Evolutionary conservation across 805 yeast genomes (phyloP), one percentile per base, ranked within the genome.

Genomic region (Zygoascus flipseniorum): DNA sequence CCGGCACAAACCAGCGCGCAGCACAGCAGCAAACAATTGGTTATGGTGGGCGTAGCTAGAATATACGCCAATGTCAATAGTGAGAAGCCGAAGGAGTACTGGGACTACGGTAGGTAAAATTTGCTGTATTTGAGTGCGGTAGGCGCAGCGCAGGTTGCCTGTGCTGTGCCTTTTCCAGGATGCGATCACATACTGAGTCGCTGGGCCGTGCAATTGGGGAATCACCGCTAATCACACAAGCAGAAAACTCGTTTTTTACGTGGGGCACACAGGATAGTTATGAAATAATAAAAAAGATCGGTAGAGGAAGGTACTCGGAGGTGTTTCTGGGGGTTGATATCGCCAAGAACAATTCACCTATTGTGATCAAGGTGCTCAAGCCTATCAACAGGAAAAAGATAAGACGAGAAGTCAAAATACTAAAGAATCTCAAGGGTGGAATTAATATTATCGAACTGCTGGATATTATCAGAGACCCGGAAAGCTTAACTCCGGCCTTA

Each of bases 361-460:
- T 90, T 61, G 96, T 90, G 50, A 86, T 90, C 64, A 90, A 90
- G 70, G 97, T 89, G 23, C 76, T 90, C 64, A 90, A 90, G 68
- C 97, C 97, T 1, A 96, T 90, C 32, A 89, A 89, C 71, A 75
- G 89, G 68, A 89, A 89, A 77, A 90, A 90, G 72, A 90, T 90
- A 61, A 86, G 87, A 70, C 77, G 97, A 62, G 97, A 90, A 68
- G 83, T 90, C 63, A 84, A 86, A 65, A 90, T 90, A 47, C 74
- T 90, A 58, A 87, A 89, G 68, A 90, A 90, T 68, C 74, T 90
- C 62, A 80, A 84, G 2, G 85, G 84, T 10, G 97, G 97, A 0
- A 86, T 93, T 50, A 86, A 87, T 69, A 79, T 90, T 50, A 79
- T 90, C 48, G 78, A 79, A 42, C 71, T 90, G 51, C 76, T 82